Base-by-base conservation (phyloP, 2,329 filamentous ascomycete species). In the Chaetomiaceae sp. region DNA sequence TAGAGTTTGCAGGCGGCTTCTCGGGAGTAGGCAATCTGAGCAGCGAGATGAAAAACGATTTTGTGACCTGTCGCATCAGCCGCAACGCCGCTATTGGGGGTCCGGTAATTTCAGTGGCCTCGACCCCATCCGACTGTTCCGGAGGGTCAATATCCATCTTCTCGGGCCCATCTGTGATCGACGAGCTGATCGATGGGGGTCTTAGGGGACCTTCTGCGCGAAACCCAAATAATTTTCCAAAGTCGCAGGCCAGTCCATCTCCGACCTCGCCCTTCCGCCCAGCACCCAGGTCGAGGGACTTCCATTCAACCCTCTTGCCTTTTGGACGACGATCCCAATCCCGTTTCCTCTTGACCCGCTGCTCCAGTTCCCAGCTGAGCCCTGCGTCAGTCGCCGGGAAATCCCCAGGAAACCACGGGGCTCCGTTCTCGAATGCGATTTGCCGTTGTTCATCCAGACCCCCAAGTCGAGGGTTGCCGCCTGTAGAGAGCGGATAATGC, bases 321-420 rank as follows among this genome's bases (percentile, higher is more conserved):
- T 89, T 94, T 0, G 94, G 91, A 44, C 84, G 81, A 48, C 80
- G 80, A 47, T 85, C 82, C 90, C 90, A 96, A 23, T 82, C 77
- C 21, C 73, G 72, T 62, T 81, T 80, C 51, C 82, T 75, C 60
- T 72, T 76, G 42, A 72, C 70, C 11, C 84, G 79, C 67, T 91
- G 80, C 32, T 81, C 77, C 30, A 82, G 65, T 66, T 95, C 88
- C 89, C 90, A 96, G 14, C 76, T 73, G 66, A 81, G 84, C 1
- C 94, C 94, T 2, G 90, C 87, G 52, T 80, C 77, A 0, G 90
- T 95, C 4, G 85, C 89, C 0, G 89, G 84, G 57, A 82, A 89
- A 67, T 99, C 94, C 3, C 82, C 86, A 0, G 94, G 94, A 64
- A 96, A 99, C 81, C 87, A 95, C 1, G 90, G 83, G 33, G 79